Conservation (phyloP, 208 protist genomes). For the Zelonia costaricensis region DNA sequence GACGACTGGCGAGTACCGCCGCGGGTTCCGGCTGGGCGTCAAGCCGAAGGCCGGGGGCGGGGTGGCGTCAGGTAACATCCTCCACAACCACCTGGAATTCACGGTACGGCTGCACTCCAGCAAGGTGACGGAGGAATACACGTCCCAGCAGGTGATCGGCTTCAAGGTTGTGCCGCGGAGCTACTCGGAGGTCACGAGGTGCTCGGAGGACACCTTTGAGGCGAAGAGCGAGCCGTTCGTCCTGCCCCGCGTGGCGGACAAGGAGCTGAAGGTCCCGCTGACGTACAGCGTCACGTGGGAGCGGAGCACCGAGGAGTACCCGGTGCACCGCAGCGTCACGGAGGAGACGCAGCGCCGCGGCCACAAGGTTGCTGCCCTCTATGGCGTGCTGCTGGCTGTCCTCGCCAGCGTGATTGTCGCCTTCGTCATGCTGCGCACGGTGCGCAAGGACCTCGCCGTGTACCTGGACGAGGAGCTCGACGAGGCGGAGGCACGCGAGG, state of each 20-base stretch:
- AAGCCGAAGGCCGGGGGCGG: no score
- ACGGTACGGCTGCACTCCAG: conserved; percentile 38
- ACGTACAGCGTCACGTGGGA: conserved; percentile 39
- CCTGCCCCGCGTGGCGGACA: neutral
- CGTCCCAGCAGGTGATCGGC: conserved; percentile 36
- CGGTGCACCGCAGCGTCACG: conserved; percentile 1
- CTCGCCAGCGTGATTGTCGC: conserved; percentile 21
- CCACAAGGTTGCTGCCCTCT: conserved; percentile 21
- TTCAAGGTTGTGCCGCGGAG: conserved; percentile 49
- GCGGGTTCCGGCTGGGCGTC: conserved; percentile 45
- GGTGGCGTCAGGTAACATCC: neutral
- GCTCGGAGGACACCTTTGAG: neutral
- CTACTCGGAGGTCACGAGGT: conserved; percentile 4
- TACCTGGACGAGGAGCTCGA: conserved; percentile 33
- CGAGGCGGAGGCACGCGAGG: conserved; percentile 25
- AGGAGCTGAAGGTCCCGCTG: neutral
- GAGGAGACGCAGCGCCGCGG: conserved; percentile 13
- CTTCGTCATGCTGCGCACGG: conserved; percentile 31
- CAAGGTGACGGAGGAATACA: conserved; percentile 16
- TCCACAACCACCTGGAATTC: conserved; percentile 79
- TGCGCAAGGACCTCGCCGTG: conserved; percentile 35
- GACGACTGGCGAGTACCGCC: neutral
- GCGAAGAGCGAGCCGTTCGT: neutral
- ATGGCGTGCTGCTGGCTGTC: conserved; percentile 20
- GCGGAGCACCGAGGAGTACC: neutral